Evolutionary conservation across 1,139 yeast species (phyloP).

Genomic region (Wickerhamomyces sp.): DNA sequence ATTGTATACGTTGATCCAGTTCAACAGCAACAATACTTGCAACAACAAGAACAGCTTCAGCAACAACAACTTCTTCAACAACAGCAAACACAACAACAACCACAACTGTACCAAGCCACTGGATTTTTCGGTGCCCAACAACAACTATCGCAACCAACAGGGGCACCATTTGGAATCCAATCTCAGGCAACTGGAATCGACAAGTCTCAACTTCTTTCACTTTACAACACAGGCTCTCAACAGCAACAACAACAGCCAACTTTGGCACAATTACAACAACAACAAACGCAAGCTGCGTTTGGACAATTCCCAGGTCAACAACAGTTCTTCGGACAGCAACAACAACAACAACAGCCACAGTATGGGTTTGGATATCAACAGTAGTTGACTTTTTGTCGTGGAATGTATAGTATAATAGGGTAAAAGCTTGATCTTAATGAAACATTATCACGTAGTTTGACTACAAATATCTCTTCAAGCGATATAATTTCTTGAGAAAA

Average conservation of each 20-base stretch:
- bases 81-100: conserved; percentile 3
- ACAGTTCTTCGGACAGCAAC: neutral
- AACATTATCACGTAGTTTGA: no score
- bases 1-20: conserved; percentile 50
- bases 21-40: conserved; percentile 47
- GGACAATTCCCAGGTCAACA: neutral
- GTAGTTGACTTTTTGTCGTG: no score
- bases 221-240: conserved; percentile 19
- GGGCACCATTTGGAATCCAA: conserved; percentile 5
- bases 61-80: conserved; percentile 15
- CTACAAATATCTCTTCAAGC: no score
- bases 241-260: conserved; percentile 9
- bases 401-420: no score
- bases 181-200: conserved; percentile 20
- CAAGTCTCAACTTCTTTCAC: conserved; percentile 19
- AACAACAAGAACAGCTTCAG: conserved; percentile 31
- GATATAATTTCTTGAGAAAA: no score
- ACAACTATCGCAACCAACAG: conserved; percentile 5
- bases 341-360: neutral
- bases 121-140: conserved; percentile 1
- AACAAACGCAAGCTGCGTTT: neutral
- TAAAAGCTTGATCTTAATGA: no score
- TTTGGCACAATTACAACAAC: conserved; percentile 10
- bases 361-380: conserved; percentile 1
- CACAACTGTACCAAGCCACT: conserved; percentile 5